Base-by-base conservation (phyloP, 768 basidiomycete species). In the Fibroporia radiculosa region DNA sequence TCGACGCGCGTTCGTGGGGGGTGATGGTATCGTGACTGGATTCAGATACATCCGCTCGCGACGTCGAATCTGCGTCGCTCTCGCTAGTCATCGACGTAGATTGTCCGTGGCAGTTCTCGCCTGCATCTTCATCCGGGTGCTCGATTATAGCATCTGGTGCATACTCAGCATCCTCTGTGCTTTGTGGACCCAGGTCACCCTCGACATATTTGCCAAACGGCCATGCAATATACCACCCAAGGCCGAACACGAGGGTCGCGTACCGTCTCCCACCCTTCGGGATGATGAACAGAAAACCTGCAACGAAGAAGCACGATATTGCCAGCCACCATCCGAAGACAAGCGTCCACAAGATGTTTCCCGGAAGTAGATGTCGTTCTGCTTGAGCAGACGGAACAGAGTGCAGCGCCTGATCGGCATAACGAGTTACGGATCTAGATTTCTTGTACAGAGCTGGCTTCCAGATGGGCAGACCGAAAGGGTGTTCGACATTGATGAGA, bases 161-260 rank as follows among this genome's bases (percentile, higher is more conserved):
- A 16, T 41, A 23, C 12, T 40, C 60, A 20, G 72, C 74, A 7
- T 62, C 69, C 6, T 44, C 47, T 14, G 39, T n/a, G 2, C 43
- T 35, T 8, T 57, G 58, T 3, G 69, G 62, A 28, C 70, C 68
- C 19, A 68, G 60, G 48, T 82, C 82, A 10, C 92, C 90, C 62
- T 97, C 93, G 38, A 99, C 90, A 60, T 98, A 99, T 64, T 97
- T 97, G 16, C 96, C 93, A 59, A 99, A 99, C 2, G 96, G 96
- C 96, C 96, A 98, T 18, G 79, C 78, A 42, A 97, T 75, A 62
- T 99, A 99, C 88, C 93, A 96, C 5, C 92, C 93, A 20, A 99
- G 67, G 12, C 96, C 96, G 56, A 80, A 91, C 4, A 97, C 69
- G 24, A 98, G 73, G n/a, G 75, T 77, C 2, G 89, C 78, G 61